Percentiles rank a stretch among this genome's conserved stretches.
Evolutionary conservation across 2,329 filamentous ascomycete species (phyloP).

Genomic region (Xylaria sp.): DNA sequence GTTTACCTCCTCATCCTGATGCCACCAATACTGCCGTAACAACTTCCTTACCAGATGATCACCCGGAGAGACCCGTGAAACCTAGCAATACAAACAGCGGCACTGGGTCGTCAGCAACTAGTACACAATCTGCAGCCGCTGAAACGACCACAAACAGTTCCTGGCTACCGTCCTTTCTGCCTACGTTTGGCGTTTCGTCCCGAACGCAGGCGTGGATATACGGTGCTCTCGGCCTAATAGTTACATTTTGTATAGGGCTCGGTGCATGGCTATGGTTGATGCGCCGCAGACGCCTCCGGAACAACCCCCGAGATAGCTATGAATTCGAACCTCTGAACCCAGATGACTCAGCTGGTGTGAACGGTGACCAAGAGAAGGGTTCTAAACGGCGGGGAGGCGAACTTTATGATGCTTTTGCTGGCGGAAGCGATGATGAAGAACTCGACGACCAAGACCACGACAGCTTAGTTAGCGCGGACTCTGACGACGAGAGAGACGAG

Average conservation of each 20-base stretch:
- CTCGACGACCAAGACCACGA: conserved; percentile 55
- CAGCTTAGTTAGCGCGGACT: conserved; percentile 55
- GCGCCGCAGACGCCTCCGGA: conserved; percentile 78
- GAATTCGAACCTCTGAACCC: conserved; percentile 94
- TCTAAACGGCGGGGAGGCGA: conserved; percentile 78
- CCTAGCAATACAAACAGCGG: conserved; percentile 49
- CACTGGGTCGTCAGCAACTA: conserved; percentile 42
- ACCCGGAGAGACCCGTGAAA: conserved; percentile 72
- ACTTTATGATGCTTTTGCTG: conserved; percentile 97
- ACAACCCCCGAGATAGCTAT: conserved; percentile 82
- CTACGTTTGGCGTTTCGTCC: conserved; percentile 88
- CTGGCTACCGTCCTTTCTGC: conserved; percentile 86
- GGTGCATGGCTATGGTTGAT: conserved; percentile 85
- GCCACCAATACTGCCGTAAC: conserved; percentile 57
- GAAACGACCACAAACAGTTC: conserved; percentile 62
- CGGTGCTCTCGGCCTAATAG: conserved; percentile 84
- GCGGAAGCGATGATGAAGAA: conserved; percentile 82
- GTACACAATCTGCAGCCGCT: conserved; percentile 48
- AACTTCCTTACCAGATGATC: conserved; percentile 66
- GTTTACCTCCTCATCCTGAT: conserved; percentile 59
- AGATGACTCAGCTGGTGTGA: conserved; percentile 73
- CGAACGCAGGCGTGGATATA: conserved; percentile 94
- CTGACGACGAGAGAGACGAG: conserved; percentile 36
- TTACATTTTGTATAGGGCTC: conserved; percentile 82
- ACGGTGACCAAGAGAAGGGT: conserved; percentile 56